Evolutionary conservation across 192 early-diverging fungal genomes (phyloP), one percentile per base, ranked within the genome.

Genomic region (Coemansia sp.): DNA sequence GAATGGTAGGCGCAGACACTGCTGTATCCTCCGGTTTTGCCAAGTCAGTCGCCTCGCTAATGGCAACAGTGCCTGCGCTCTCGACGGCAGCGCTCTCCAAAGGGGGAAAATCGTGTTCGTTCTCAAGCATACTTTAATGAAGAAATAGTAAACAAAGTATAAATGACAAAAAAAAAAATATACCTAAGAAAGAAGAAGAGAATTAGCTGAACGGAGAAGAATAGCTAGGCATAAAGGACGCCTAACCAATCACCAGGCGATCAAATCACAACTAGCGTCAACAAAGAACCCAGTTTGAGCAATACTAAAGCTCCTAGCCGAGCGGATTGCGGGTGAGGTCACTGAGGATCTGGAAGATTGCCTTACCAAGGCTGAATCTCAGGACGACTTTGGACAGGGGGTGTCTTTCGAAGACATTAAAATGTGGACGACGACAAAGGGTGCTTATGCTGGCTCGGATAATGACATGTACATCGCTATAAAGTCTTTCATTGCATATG

Each of bases 211-310:
- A n/a, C 6, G 3, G 46, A 18, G 18, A 49, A 49, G 46, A 47
- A 47, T 18, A 5, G 46, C 18, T 46, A 46, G 18, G 20, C 5
- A 8, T 22, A 22, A 20, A 22, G n/a, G 20, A 50, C 44, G 18
- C n/a, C 16, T 15, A n/a, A 6, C 31, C 8, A 60, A 33, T 33
- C 57, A 15, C 2, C 57, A 18, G 29, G 53, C 16, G 57, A 60
- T 60, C 57, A 60, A 60, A 60, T 60, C 57, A 60, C 29, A 36
- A 34, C 16, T 60, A 60, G 4, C 29, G 57, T 60, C 27, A 60
- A 60, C 29, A 60, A 18, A 34, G 18, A 9, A 2, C 46, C 41
- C 41, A 12, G 3, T 43, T 9, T 16, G 41, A 43, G 41, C 41
- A 11, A 43, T 15, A 10, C 36, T 38, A 1, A 38, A 10, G 36